Percentiles rank a stretch among this genome's conserved stretches.
These are phyloP conservation scores for Macrolepiota fuliginosa DNA, from an alignment of 768 basidiomycete genomes.

Conservation along the genomic window DNA sequence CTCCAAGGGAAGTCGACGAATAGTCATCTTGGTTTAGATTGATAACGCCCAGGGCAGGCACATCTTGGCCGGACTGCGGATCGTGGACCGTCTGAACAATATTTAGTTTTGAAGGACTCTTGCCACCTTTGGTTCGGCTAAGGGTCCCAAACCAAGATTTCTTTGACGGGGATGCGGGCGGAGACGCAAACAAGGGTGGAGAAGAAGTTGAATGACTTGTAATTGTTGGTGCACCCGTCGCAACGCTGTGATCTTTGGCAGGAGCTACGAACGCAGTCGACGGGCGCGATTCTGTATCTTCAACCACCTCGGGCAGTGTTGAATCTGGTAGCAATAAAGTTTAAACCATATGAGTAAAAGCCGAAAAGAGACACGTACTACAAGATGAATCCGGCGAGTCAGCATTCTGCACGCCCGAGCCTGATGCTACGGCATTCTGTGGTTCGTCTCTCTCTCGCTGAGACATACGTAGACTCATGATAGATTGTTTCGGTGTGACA, in stretches of 20 bases:
- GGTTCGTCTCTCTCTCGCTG: background rate
- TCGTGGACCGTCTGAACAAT: background rate
- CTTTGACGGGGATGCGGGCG: background rate
- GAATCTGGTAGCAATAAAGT: background rate
- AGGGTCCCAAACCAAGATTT: slow-evolving; percentile 4
- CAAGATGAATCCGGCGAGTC: background rate
- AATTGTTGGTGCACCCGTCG: background rate
- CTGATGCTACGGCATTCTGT: background rate
- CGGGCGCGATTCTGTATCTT: background rate
- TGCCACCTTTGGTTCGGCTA: background rate
- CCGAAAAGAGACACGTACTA: background rate
- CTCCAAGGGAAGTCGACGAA: background rate
- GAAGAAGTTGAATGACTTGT: background rate
- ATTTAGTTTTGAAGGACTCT: background rate
- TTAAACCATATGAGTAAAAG: background rate
- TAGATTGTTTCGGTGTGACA: background rate
- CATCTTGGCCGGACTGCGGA: background rate
- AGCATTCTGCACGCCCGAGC: background rate
- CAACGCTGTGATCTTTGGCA: background rate
- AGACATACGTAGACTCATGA: background rate
- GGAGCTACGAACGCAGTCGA: background rate
- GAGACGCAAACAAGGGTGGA: background rate
- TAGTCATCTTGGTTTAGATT: background rate
- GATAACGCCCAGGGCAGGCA: background rate
- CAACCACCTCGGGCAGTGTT: background rate